Percentiles rank a stretch among this genome's conserved stretches.
Conservation (phyloP, 305 asterid species). For the Fraxinus dipetala region DNA sequence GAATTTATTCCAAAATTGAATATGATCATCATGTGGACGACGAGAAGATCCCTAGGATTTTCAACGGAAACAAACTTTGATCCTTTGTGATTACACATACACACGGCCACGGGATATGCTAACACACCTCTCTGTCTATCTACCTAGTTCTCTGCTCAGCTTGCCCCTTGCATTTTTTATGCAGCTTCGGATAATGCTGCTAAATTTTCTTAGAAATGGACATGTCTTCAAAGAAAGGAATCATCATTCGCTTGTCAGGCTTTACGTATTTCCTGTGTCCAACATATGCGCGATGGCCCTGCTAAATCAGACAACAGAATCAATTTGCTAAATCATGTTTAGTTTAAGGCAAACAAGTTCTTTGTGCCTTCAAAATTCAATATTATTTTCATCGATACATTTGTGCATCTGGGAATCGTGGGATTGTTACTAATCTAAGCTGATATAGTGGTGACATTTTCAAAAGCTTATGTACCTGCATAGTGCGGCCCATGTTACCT, state of each 20-base stretch:
- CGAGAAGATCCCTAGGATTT: not conserved
- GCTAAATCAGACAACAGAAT: not conserved
- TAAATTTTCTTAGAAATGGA: constrained; percentile 37
- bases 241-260: constrained; percentile 66
- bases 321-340: not conserved
- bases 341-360: no score
- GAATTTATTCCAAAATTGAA: not conserved
- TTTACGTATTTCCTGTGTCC: constrained; percentile 57
- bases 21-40: not conserved
- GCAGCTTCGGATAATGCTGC: constrained; percentile 40
- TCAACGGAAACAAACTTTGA: not conserved
- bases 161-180: constrained; percentile 46
- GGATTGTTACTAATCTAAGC: not conserved
- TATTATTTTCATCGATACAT: not conserved
- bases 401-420: not conserved
- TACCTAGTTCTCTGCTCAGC: constrained; percentile 43
- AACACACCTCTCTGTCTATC: constrained; percentile 49
- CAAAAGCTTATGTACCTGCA: constrained; percentile 37
- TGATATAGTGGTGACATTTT: not conserved
- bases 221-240: constrained; percentile 39
- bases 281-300: constrained; percentile 67
- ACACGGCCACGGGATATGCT: constrained; percentile 63
- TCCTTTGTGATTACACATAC: constrained; percentile 46
- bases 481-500: constrained; percentile 61
- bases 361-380: not conserved